Percentiles rank a stretch among this genome's conserved stretches.
These are phyloP conservation scores for Trichoderma oligosporum DNA, from an alignment of 2,329 filamentous ascomycete genomes.

Conservation along the genomic window DNA sequence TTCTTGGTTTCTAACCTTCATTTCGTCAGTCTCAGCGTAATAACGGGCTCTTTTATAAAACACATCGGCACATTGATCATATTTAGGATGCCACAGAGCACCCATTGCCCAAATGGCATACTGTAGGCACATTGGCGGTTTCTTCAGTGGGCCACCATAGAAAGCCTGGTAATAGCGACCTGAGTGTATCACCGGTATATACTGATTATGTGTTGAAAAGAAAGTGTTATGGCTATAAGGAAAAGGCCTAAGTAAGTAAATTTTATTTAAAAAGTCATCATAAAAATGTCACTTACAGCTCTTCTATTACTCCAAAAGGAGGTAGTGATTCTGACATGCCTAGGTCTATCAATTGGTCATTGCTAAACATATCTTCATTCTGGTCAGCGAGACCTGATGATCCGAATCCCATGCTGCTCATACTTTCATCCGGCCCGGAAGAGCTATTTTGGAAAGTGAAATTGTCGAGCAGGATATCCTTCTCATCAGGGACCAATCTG, in stretches of 20 bases:
- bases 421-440: constrained; percentile 17
- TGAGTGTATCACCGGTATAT: constrained; percentile 73
- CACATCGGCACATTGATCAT: constrained; percentile 65
- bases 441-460: constrained; percentile 14
- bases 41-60: constrained; percentile 81
- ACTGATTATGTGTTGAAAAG: constrained; percentile 70
- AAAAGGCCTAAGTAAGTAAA: not conserved
- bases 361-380: constrained; percentile 16
- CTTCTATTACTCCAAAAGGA: constrained; percentile 72
- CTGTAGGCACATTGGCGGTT: constrained; percentile 76
- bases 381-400: constrained; percentile 18
- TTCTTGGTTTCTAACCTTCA: constrained; percentile 57
- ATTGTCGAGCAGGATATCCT: not conserved
- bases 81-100: constrained; percentile 67
- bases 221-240: constrained; percentile 62
- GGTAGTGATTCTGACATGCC: constrained; percentile 81
- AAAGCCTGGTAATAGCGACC: constrained; percentile 71
- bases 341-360: constrained; percentile 61
- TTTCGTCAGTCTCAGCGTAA: constrained; percentile 79
- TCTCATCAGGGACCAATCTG: constrained; percentile 1
- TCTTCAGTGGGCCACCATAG: constrained; percentile 66
- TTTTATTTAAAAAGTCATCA: not conserved
- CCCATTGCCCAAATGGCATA: constrained; percentile 85
- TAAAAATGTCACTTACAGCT: constrained; percentile 61
- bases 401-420: constrained; percentile 10